Evolutionary conservation across 2,329 filamentous ascomycete genomes (phyloP).

Genomic region (Colletotrichum tanaceti): DNA sequence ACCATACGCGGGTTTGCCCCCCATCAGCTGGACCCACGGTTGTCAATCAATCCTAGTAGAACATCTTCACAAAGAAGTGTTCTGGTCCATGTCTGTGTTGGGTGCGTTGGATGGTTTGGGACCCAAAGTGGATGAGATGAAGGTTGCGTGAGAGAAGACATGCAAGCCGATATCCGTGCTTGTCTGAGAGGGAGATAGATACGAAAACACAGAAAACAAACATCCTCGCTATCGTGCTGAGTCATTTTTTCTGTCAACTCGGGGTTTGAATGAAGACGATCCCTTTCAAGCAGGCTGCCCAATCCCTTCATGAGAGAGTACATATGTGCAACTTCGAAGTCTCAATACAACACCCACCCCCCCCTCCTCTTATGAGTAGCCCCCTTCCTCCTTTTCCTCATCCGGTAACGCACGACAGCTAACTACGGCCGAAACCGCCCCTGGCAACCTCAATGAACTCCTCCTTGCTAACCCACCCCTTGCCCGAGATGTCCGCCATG

Average conservation of each 20-base stretch:
- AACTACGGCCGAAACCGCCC: slow-evolving; percentile 35
- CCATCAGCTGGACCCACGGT: background rate
- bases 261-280: background rate
- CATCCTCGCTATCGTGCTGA: background rate
- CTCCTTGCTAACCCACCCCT: slow-evolving; percentile 79
- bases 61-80: too few species aligned
- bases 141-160: too few species aligned
- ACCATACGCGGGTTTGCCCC: too few species aligned
- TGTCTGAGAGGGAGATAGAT: background rate
- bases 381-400: background rate
- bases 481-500: slow-evolving; percentile 95
- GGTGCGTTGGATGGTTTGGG: background rate
- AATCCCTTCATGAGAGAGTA: background rate
- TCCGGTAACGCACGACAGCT: too few species aligned
- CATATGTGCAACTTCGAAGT: background rate
- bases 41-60: background rate
- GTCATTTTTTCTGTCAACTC: background rate
- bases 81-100: background rate
- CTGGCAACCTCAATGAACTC: slow-evolving; percentile 72
- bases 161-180: too few species aligned
- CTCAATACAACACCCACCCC: background rate
- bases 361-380: background rate
- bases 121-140: background rate
- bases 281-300: background rate
- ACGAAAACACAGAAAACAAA: background rate